Conservation (phyloP, 2,329 filamentous ascomycete species). For the Penicillium sp. region DNA sequence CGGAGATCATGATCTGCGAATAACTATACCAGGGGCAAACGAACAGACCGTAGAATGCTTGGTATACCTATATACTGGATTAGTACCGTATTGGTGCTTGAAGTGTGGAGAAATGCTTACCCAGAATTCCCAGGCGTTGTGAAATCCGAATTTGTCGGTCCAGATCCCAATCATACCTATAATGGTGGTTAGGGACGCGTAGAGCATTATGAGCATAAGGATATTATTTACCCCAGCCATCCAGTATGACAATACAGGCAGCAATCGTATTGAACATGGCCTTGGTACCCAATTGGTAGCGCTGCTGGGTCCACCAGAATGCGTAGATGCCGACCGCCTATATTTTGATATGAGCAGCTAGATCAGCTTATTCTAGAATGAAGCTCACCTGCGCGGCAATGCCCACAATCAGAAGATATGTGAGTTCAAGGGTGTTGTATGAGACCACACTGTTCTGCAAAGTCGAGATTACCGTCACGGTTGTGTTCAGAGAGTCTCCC, state of each 20-base stretch:
- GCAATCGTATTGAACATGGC: slow-evolving; percentile 67
- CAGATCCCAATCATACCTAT: slow-evolving; percentile 53
- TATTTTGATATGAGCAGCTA: background rate
- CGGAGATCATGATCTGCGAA: slow-evolving; percentile 68
- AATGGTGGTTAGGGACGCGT: too few relatives aligned
- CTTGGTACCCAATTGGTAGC: slow-evolving; percentile 60
- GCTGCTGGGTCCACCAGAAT: slow-evolving; percentile 62
- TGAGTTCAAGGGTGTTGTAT: slow-evolving; percentile 64
- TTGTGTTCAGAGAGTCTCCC: slow-evolving; percentile 67
- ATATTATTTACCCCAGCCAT: slow-evolving; percentile 50
- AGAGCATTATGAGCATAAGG: too few relatives aligned
- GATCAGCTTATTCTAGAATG: background rate
- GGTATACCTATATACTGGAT: slow-evolving; percentile 35
- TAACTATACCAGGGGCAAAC: slow-evolving; percentile 71
- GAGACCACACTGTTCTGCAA: slow-evolving; percentile 64
- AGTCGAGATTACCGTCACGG: slow-evolving; percentile 65
- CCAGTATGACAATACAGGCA: slow-evolving; percentile 59
- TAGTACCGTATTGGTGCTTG: background rate
- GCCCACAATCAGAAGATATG: slow-evolving; percentile 65
- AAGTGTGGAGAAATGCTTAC: slow-evolving; percentile 11
- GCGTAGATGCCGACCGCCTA: slow-evolving; percentile 56
- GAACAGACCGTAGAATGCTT: slow-evolving; percentile 62
- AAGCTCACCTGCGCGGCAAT: slow-evolving; percentile 57
- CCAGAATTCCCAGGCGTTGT: slow-evolving; percentile 55
- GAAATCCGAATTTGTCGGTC: slow-evolving; percentile 54